Percentiles rank a stretch among this genome's conserved stretches.
Evolutionary conservation across 169 alveolate species (phyloP).

Genomic region (Cryptosporidium ryanae): DNA sequence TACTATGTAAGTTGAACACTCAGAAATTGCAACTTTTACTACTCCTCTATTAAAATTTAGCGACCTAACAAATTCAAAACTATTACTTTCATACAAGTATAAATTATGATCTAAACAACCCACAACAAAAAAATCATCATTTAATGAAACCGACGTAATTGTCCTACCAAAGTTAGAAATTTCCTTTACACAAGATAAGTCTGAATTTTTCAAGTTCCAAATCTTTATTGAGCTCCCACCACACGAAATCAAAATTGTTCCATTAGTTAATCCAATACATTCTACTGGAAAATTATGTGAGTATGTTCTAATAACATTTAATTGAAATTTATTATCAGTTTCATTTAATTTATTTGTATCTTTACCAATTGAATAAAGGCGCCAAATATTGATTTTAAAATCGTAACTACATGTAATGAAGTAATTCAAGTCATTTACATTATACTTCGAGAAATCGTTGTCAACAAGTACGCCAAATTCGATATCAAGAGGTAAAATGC

Average conservation of each 20-base stretch:
- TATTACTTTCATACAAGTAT: slow-evolving; percentile 2
- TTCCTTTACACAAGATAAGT: neutral
- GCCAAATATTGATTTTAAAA: slow-evolving; percentile 37
- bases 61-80: slow-evolving; percentile 37
- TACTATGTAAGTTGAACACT: slow-evolving; percentile 41
- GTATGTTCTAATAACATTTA: slow-evolving; percentile 1
- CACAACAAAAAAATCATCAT: slow-evolving; percentile 17
- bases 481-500: slow-evolving; percentile 10
- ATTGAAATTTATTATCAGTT: neutral
- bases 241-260: slow-evolving; percentile 8
- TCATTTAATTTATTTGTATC: neutral
- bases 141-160: slow-evolving; percentile 24
- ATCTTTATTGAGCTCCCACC: slow-evolving; percentile 61
- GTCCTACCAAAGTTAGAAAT: slow-evolving; percentile 42
- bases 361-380: slow-evolving; percentile 11
- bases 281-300: slow-evolving; percentile 47
- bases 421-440: neutral
- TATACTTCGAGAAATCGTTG: neutral
- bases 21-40: slow-evolving; percentile 45
- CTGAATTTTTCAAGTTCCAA: slow-evolving; percentile 25
- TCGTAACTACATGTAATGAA: slow-evolving; percentile 70
- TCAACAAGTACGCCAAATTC: neutral
- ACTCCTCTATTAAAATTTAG: slow-evolving; percentile 26
- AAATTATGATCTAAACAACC: slow-evolving; percentile 71
- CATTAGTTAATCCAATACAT: slow-evolving; percentile 26